Evolutionary conservation across 2,329 filamentous ascomycete genomes (phyloP), one percentile per base, ranked within the genome.

Genomic region (Teratosphaeriaceae sp.): DNA sequence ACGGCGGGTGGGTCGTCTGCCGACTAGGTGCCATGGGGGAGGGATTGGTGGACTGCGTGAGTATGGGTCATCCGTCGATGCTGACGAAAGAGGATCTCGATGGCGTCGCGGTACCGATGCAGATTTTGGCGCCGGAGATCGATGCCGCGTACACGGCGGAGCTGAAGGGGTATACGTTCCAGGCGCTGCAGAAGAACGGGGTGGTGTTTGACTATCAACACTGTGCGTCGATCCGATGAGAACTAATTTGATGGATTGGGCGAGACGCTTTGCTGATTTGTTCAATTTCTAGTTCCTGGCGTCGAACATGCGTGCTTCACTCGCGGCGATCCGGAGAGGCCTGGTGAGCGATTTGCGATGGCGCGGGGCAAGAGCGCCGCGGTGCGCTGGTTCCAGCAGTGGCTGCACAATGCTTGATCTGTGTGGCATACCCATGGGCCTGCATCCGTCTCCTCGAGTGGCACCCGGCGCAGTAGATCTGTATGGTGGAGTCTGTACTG

Each of bases 1-100:
- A 66, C 41, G 73, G 73, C 12, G 72, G 71, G 5, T 76, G 73
- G 74, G 73, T 68, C 0, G 62, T 61, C 3, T 68, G 74, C 43
- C 66, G 67, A 1, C 65, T 77, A 0, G 74, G 63, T 0, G 62
- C 66, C 1, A 66, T 68, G 20, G 31, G 31, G 44, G 60, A 57
- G 11, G 48, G 53, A 2, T 55, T 57, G 1, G 54, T 55, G 2
- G 33, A 43, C 9, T 67, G 62, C 49, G 62, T 75, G 27, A 60
- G 63, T 1, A 59, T 60, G 2, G 73, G 59, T 0, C 74, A 76
- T 51, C 74, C 70, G 8, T 66, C 63, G 0, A 48, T 66, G 30
- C 43, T 75, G 18, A 67, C 60, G 0, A 63, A 68, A 44, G 50
- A 57, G 15, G 75, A 78, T 43, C 67, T 78, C 15, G 64, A 71